phyloP scores from a whole-genome alignment of 2,329 filamentous ascomycete species.

The Hypoxylon sp. region DNA sequence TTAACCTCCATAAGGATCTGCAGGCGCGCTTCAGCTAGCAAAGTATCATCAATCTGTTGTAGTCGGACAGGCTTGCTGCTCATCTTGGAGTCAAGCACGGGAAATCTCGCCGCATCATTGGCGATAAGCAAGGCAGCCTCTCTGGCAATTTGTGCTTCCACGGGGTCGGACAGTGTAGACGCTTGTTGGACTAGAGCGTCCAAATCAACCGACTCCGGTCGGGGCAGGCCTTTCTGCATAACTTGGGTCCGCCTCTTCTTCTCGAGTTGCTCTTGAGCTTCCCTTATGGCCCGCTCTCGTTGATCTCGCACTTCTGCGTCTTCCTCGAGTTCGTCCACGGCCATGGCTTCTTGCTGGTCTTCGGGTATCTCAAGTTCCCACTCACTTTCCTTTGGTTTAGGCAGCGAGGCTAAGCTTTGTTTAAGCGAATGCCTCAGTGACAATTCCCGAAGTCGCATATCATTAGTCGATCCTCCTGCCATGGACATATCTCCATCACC shows the following conservation, averaged over 20 bases:
- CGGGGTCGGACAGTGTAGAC: slow-evolving; percentile 69
- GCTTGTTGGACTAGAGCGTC: slow-evolving; percentile 74
- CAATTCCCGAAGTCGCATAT: slow-evolving; percentile 77
- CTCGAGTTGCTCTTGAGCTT: slow-evolving; percentile 80
- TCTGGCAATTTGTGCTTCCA: slow-evolving; percentile 76
- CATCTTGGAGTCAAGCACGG: slow-evolving; percentile 74
- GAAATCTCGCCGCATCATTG: slow-evolving; percentile 81
- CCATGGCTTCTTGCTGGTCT: slow-evolving; percentile 73
- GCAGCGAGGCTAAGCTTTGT: slow-evolving; percentile 81
- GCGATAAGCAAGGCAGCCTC: slow-evolving; percentile 86
- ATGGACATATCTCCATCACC: slow-evolving; percentile 74
- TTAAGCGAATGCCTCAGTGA: slow-evolving; percentile 76
- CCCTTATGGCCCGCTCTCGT: slow-evolving; percentile 77
- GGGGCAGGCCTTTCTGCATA: slow-evolving; percentile 85
- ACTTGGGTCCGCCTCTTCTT: slow-evolving; percentile 88
- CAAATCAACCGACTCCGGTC: slow-evolving; percentile 79
- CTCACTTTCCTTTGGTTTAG: slow-evolving; percentile 91
- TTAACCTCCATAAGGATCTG: slow-evolving; percentile 79
- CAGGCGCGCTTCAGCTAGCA: slow-evolving; percentile 79
- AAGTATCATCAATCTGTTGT: slow-evolving; percentile 75
- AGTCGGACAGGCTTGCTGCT: slow-evolving; percentile 71
- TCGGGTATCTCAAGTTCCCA: slow-evolving; percentile 95
- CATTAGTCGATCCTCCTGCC: slow-evolving; percentile 79
- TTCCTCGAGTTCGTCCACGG: slow-evolving; percentile 66
- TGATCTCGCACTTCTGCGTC: slow-evolving; percentile 80